Conservation (phyloP, 2,329 filamentous ascomycete species). For the Nemania serpens region DNA sequence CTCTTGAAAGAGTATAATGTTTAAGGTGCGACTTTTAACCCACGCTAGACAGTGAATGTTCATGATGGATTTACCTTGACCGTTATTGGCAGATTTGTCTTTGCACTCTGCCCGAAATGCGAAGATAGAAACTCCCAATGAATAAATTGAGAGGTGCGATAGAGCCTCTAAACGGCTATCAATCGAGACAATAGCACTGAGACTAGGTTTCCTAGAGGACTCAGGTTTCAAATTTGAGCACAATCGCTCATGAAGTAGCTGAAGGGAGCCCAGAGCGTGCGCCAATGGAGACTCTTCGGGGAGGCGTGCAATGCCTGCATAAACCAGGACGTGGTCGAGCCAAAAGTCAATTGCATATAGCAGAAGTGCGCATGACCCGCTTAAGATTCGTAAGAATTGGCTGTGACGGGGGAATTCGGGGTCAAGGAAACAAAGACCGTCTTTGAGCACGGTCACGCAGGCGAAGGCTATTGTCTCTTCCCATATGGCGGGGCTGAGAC, state of each 20-base stretch:
- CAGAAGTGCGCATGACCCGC: conserved; percentile 11
- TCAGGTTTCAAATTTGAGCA: not conserved
- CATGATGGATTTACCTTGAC: conserved; percentile 1
- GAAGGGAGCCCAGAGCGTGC: conserved; percentile 1
- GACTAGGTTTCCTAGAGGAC: not conserved
- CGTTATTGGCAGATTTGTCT: conserved; percentile 4
- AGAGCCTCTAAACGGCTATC: conserved; percentile 3
- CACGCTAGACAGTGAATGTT: not conserved
- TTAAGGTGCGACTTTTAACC: not conserved
- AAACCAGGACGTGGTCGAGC: conserved; percentile 10
- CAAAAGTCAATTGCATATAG: conserved; percentile 15
- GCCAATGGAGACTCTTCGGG: conserved; percentile 4
- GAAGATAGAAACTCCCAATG: not conserved
- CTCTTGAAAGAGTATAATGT: not conserved
- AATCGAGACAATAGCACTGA: not conserved
- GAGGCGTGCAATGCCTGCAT: not conserved
- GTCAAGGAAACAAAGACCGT: conserved; percentile 13
- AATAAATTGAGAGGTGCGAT: conserved; percentile 5
- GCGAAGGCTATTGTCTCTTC: conserved; percentile 8
- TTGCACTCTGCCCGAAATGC: conserved; percentile 3
- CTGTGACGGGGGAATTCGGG: not conserved
- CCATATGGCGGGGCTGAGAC: not conserved
- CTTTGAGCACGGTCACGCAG: conserved; percentile 8
- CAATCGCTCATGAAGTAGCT: not conserved
- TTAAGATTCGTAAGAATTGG: not conserved